A percentile compares a stretch with the other conserved stretches of the same genome.
phyloP scores from a whole-genome alignment of 2,329 filamentous ascomycete species.

The Metarhizium humberi region DNA sequence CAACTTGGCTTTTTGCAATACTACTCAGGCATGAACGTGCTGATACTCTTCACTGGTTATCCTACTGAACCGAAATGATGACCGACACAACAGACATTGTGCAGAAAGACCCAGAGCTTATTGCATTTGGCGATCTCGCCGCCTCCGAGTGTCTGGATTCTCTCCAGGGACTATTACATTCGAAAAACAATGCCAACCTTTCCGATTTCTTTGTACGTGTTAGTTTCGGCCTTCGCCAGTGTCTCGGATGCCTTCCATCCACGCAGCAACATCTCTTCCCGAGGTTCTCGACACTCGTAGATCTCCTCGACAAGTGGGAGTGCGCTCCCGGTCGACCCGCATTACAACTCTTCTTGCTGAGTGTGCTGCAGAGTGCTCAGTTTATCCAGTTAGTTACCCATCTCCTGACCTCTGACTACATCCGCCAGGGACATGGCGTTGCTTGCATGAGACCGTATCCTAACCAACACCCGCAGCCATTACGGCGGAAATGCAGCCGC shows the following conservation, averaged over 20 bases:
- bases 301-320: neutral
- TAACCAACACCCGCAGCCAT: neutral
- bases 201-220: neutral
- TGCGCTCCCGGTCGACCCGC: slow-evolving; percentile 6
- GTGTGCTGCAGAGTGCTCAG: slow-evolving; percentile 13
- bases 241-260: neutral
- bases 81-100: neutral
- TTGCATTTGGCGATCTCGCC: neutral
- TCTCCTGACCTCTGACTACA: neutral
- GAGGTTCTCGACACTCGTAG: neutral
- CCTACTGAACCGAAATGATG: neutral
- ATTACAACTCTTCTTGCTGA: slow-evolving; percentile 14
- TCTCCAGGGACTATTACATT: neutral
- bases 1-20: too few relatives aligned
- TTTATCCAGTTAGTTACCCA: slow-evolving; percentile 14
- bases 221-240: neutral
- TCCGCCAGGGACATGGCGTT: neutral
- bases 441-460: neutral
- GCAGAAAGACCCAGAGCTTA: neutral
- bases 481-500: slow-evolving; percentile 5
- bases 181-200: neutral
- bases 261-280: neutral
- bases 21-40: too few relatives aligned
- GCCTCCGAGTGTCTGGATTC: neutral
- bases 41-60: too few relatives aligned